Conservation (phyloP, 139 green algal species). For the Chlamydomonas eustigma region DNA sequence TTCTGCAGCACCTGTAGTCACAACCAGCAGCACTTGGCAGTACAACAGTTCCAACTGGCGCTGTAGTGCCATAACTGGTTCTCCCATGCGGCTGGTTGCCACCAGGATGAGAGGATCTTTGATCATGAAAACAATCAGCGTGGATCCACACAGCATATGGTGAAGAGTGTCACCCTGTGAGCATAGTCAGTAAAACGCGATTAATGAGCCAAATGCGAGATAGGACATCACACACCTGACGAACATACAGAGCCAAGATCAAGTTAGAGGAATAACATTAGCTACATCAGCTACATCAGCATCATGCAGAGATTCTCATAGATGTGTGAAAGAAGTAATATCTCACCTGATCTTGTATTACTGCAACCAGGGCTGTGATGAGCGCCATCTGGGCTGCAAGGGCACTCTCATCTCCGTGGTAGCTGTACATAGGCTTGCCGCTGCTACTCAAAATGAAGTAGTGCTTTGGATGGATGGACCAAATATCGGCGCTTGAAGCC, state of each 20-base stretch:
- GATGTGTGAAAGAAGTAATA: too few relatives aligned
- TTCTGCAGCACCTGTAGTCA: conserved; percentile 45
- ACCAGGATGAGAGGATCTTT: conserved; percentile 65
- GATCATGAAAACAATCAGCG: conserved; percentile 60
- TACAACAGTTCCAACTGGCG: conserved; percentile 60
- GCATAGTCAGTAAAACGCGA: too few relatives aligned
- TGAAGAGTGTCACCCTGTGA: conserved; percentile 40
- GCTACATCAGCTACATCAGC: too few relatives aligned
- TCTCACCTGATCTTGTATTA: conserved; percentile 44
- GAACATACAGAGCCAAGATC: too few relatives aligned
- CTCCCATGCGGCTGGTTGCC: conserved; percentile 25
- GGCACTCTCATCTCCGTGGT: conserved; percentile 60
- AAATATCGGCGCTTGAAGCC: background rate
- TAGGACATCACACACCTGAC: too few relatives aligned
- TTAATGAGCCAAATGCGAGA: too few relatives aligned
- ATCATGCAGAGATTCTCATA: too few relatives aligned
- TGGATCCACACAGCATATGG: conserved; percentile 46
- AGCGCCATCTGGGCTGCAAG: conserved; percentile 65
- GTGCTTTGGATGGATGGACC: conserved; percentile 42
- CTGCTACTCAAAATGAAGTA: conserved; percentile 70
- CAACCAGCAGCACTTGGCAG: conserved; percentile 44
- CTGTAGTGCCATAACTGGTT: conserved; percentile 32
- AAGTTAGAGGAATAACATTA: too few relatives aligned
- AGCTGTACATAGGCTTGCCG: conserved; percentile 73
- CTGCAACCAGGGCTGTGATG: conserved; percentile 55